Evolutionary conservation across 2,329 filamentous ascomycete species (phyloP), one percentile per base, ranked within the genome.

Genomic region (Penicillium concentricum): DNA sequence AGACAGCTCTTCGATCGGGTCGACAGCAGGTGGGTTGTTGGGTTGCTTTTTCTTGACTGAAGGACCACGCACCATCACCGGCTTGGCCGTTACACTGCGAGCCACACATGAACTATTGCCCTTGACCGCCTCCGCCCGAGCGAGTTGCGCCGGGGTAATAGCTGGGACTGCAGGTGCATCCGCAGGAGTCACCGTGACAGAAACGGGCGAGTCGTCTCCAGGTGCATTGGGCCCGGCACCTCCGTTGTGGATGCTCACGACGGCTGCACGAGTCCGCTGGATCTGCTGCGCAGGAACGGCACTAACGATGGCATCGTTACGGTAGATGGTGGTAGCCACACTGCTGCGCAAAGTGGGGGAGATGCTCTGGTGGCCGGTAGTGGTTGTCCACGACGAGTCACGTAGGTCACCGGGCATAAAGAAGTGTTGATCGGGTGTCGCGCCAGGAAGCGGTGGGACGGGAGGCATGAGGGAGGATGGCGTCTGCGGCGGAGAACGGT

Each of bases 311-410:
- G 91, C 92, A 68, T 95, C 91, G 78, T 92, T 93, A 63, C 91
- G 90, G 71, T 97, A 97, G 51, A 96, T 91, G 20, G 93, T 97
- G 1, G 92, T 96, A 4, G 92, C 92, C 61, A 97, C 89, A 69
- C 90, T 92, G 47, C 75, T 77, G 50, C 79, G 76, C 42, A 81
- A 61, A 60, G 77, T 81, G 18, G 78, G 78, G 4, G 77, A 72
- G 51, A 81, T 72, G 59, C 83, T 86, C 60, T 76, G 80, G 53
- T 79, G 76, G 15, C 73, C 75, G 51, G 79, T 81, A 1, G 89
- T 84, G 59, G 85, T 89, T 5, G 92, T 95, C 76, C 92, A 96
- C 13, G 91, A 93, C 7, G 92, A 96, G 76, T 95, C 91, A 63
- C 93, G 89, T 44, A 97, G 82, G 69, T 96, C 91, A 58, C 89